A percentile compares a stretch with the other conserved stretches of the same genome.
Conservation (phyloP, 768 basidiomycete genomes). For the Pseudohyphozyma bogoriensis region DNA sequence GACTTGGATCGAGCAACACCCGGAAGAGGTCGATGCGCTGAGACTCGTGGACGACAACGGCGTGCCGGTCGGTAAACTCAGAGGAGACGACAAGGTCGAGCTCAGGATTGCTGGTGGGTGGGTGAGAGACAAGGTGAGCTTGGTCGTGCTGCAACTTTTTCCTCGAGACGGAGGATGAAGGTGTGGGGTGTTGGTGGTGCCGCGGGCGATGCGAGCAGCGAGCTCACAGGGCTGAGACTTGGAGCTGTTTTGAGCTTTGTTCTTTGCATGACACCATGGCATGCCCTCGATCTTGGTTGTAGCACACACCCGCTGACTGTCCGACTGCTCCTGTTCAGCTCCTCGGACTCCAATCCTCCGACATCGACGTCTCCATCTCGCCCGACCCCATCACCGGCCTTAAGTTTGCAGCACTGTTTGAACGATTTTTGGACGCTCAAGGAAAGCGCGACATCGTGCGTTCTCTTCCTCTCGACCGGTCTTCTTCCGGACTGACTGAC, state of each 20-base stretch:
- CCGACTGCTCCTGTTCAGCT: conserved; percentile 43
- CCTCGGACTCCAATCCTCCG: conserved; percentile 67
- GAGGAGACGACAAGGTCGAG: conserved; percentile 46
- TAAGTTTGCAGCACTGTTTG: conserved; percentile 71
- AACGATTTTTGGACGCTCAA: conserved; percentile 52
- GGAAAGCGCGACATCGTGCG: conserved; percentile 42
- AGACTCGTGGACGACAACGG: conserved; percentile 25
- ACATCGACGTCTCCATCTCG: conserved; percentile 84
- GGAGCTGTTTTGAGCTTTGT: too few relatives aligned
- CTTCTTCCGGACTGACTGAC: conserved; percentile 7
- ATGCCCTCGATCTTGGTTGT: too few relatives aligned
- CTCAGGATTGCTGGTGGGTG: conserved; percentile 96
- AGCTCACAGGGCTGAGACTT: not conserved
- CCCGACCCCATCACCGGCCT: conserved; percentile 68
- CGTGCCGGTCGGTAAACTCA: conserved; percentile 42
- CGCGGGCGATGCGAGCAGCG: not conserved
- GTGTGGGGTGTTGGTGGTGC: not conserved
- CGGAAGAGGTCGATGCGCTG: conserved; percentile 9
- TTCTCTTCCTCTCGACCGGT: conserved; percentile 21
- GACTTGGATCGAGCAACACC: conserved; percentile 17
- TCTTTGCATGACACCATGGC: too few relatives aligned
- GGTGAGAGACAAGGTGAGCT: conserved; percentile 89
- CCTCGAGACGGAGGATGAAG: not conserved
- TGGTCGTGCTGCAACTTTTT: too few relatives aligned
- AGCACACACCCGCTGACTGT: not conserved